phyloP scores from a whole-genome alignment of 805 yeast species.

The Myxozyma nipponensis region DNA sequence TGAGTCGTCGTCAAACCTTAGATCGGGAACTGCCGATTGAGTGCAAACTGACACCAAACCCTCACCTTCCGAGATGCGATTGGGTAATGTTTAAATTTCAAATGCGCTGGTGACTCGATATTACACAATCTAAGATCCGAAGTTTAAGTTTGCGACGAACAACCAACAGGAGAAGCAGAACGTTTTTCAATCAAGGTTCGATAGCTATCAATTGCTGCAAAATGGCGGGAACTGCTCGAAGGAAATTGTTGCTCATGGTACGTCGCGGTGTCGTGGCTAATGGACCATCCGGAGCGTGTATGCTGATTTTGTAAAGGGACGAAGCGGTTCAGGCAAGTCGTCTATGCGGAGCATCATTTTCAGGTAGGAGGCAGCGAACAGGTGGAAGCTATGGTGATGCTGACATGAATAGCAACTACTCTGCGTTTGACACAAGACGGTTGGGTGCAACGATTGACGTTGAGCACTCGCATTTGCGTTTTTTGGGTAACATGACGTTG shows the following conservation, averaged over 20 bases:
- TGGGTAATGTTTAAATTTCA: too few relatives aligned
- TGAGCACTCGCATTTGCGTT: constrained; percentile 92
- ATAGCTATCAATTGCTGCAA: neutral
- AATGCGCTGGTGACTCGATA: too few relatives aligned
- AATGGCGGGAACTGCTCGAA: constrained; percentile 38
- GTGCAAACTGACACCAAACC: too few relatives aligned
- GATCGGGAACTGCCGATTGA: too few relatives aligned
- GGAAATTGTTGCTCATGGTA: constrained; percentile 61
- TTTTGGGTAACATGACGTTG: constrained; percentile 90
- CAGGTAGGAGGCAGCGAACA: constrained; percentile 33
- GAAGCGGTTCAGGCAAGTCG: constrained; percentile 95
- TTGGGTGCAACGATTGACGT: constrained; percentile 97
- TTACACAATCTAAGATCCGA: neutral
- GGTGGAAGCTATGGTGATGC: neutral
- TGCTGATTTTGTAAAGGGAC: constrained; percentile 31
- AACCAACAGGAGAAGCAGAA: too few relatives aligned
- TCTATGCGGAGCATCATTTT: constrained; percentile 96
- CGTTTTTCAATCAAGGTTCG: neutral
- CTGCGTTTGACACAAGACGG: constrained; percentile 93
- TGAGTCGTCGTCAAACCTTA: too few relatives aligned
- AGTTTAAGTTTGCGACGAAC: neutral
- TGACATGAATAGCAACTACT: constrained; percentile 61
- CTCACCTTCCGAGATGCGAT: too few relatives aligned
- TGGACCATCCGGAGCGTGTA: neutral
- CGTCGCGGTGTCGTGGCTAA: constrained; percentile 13